Base-by-base conservation (phyloP, 2,329 filamentous ascomycete genomes). In the Cryphonectria naterciae region DNA sequence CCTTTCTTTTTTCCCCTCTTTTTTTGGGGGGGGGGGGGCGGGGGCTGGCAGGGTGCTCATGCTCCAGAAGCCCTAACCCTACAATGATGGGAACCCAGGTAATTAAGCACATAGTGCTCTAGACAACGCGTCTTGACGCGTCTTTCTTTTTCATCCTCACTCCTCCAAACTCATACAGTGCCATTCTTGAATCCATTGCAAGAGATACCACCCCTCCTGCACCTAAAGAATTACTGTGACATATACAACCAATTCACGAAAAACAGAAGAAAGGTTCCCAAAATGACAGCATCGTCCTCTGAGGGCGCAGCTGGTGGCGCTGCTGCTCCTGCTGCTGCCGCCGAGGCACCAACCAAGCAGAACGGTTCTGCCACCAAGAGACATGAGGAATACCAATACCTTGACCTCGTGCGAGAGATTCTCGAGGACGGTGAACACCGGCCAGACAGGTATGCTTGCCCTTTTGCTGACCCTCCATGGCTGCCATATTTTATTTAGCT, bases 361-460 rank as follows among this genome's bases (percentile, higher is more conserved):
- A 69, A 69, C 58, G 69, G 69, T n/a, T 25, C 39, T 11, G 43
- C 66, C 3, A n/a, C 61, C 17, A 52, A 62, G 67, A 75, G 77
- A 35, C 94, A 97, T 78, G 95, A 98, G 84, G 96, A 99, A 83
- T 86, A 94, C 78, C 96, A 98, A 82, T 99, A 99, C 80, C 90
- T 99, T 72, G 88, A 95, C 76, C 87, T 99, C 37, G 94, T 98
- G 73, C 91, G 90, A 75, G 89, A 93, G 75, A 98, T 98, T 77
- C 86, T 99, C 22, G 84, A 89, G 22, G 83, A 88, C 37, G 96
- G 96, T 77, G 96, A 99, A 81, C 91, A 94, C 79, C 91, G 96
- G 25, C 94, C 94, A 43, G 96, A 99, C 80, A 88, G 93, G 91
- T 93, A 84, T 46, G 76, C 54, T n/a, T 35, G 4, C 65, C 11